A percentile compares a stretch with the other conserved stretches of the same genome.
Conservation (phyloP, 352 stramenopile species). For the Phytophthora hibernalis region DNA sequence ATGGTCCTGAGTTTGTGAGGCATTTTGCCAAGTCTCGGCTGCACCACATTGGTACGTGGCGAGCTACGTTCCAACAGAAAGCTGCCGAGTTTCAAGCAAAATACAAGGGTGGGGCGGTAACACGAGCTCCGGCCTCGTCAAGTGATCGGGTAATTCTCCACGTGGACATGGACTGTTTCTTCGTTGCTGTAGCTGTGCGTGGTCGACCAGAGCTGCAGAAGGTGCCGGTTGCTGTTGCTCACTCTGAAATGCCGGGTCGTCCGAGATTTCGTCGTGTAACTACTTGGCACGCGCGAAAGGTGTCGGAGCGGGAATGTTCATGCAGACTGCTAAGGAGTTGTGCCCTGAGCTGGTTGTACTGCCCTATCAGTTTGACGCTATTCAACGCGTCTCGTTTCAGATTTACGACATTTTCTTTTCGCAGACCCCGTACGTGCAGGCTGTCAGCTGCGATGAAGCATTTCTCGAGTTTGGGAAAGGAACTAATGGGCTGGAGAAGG, state of each 20-base stretch:
- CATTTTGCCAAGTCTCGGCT: slow-evolving; percentile 86
- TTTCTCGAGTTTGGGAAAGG: slow-evolving; percentile 89
- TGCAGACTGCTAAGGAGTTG: slow-evolving; percentile 90
- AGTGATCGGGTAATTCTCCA: slow-evolving; percentile 92
- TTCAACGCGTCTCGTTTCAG: slow-evolving; percentile 91
- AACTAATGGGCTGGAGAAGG: slow-evolving; percentile 73
- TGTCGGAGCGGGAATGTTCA: slow-evolving; percentile 94
- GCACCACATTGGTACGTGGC: slow-evolving; percentile 88
- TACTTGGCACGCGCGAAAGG: slow-evolving; percentile 94
- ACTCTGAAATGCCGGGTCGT: slow-evolving; percentile 82
- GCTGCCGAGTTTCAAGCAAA: slow-evolving; percentile 65
- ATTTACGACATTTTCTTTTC: slow-evolving; percentile 94
- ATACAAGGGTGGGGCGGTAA: slow-evolving; percentile 57
- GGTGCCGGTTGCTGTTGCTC: slow-evolving; percentile 92
- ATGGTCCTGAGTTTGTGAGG: slow-evolving; percentile 76
- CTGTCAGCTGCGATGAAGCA: slow-evolving; percentile 96
- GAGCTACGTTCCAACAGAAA: slow-evolving; percentile 76
- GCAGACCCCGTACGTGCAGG: slow-evolving; percentile 89
- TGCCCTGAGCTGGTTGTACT: slow-evolving; percentile 94
- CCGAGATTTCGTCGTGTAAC: slow-evolving; percentile 96
- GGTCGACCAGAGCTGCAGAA: slow-evolving; percentile 77
- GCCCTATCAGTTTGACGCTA: slow-evolving; percentile 93
- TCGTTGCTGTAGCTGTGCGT: slow-evolving; percentile 91
- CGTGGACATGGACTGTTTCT: slow-evolving; percentile 99
- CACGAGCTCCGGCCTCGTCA: slow-evolving; percentile 40